Base-by-base conservation (phyloP, 305 asterid genomes). In the Fraxinus dipetala region DNA sequence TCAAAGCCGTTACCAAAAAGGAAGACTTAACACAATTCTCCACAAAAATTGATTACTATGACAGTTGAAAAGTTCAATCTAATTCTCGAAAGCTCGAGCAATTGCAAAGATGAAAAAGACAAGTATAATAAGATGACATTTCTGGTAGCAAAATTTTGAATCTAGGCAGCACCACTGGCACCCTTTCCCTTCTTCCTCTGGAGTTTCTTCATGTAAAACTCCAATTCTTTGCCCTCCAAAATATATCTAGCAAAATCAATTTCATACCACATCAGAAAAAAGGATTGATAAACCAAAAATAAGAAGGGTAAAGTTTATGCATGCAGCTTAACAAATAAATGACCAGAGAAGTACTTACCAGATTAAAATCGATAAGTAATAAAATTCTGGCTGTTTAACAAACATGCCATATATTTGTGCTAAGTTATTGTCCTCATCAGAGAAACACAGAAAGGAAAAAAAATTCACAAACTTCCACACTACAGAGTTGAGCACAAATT, bases 161-260 rank as follows among this genome's bases (percentile, higher is more conserved):
- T 6, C 31, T 40, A 69, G 26, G 78, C 75, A 70, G 92, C 86
- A 69, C 85, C 84, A 18, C 80, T 43, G n/a, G 92, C 90, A 75
- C 90, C 88, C 88, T 88, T 90, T 83, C 93, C 91, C 59, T 90
- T 90, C 89, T 90, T 90, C 85, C 74, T 90, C 87, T 90, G 93
- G 6, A 90, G 61, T 67, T 90, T 90, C 91, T 90, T 90, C 93
- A 87, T 84, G 85, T 90, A 90, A 72, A 90, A 90, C 79, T 87
- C 93, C 83, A 90, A 43, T 26, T 89, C 92, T 80, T 89, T 88
- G 48, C 92, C 92, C 85, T 89, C 91, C 88, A 90, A 85, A 84
- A 90, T 90, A 54, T 90, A 90, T 74, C 93, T 90, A 75, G 45
- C 30, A 80, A 43, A 73, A 82, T 38, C 40, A 36, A 78, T 3